A percentile compares a stretch with the other conserved stretches of the same genome.
These are phyloP conservation scores for Ilex asprella DNA, from an alignment of 257 asterid species.

Conservation along the genomic window DNA sequence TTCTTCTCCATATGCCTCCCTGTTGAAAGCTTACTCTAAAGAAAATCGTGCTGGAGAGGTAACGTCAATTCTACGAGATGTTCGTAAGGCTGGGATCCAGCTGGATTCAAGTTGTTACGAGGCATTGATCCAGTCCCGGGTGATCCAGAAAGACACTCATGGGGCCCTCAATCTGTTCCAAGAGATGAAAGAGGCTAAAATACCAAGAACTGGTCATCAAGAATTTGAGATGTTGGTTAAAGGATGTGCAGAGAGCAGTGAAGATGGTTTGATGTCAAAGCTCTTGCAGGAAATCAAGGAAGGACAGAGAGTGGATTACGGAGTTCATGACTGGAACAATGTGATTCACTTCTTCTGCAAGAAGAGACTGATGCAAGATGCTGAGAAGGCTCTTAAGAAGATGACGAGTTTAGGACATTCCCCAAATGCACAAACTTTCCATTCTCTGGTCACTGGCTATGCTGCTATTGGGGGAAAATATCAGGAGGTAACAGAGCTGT, in stretches of 20 bases:
- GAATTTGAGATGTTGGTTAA: conserved; percentile 34
- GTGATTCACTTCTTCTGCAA: conserved; percentile 90
- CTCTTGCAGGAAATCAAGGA: conserved; percentile 78
- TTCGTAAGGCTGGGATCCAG: conserved; percentile 76
- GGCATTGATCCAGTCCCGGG: conserved; percentile 51
- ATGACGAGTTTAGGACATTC: conserved; percentile 69
- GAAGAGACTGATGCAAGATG: conserved; percentile 82
- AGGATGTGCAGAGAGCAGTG: conserved; percentile 28
- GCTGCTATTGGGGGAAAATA: conserved; percentile 83
- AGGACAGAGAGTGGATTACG: conserved; percentile 52
- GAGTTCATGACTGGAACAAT: conserved; percentile 87
- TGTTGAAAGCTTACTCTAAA: conserved; percentile 62
- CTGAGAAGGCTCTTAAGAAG: conserved; percentile 87
- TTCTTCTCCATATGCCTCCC: conserved; percentile 68
- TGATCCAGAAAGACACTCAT: conserved; percentile 54
- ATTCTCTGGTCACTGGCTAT: conserved; percentile 80
- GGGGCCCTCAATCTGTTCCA: conserved; percentile 74
- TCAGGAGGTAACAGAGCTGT: conserved; percentile 74
- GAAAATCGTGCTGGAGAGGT: conserved; percentile 56
- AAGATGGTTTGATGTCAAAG: conserved; percentile 53
- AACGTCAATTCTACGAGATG: conserved; percentile 67
- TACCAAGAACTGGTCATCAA: conserved; percentile 42
- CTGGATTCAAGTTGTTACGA: conserved; percentile 71
- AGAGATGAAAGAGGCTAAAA: conserved; percentile 85
- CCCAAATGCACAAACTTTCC: conserved; percentile 89